phyloP scores from a whole-genome alignment of 306 rosid genomes.

The Vachellia pachyceras region DNA sequence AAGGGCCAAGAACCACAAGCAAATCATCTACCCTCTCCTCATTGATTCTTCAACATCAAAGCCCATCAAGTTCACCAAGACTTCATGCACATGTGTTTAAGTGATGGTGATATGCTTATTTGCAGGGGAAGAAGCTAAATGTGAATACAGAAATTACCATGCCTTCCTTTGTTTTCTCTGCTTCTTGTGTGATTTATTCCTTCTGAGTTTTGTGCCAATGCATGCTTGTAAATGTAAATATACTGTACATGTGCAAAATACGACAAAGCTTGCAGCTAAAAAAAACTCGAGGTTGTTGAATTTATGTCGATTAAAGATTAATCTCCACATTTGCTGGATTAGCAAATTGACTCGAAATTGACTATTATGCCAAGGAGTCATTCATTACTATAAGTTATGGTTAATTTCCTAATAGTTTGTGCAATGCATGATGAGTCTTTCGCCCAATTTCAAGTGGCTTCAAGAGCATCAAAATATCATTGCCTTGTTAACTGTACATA shows the following conservation, averaged over 20 bases:
- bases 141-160: conserved; percentile 11
- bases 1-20: conserved; percentile 63
- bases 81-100: conserved; percentile 64
- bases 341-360: neutral
- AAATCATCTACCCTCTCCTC: conserved; percentile 65
- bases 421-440: too few relatives aligned
- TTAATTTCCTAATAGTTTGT: neutral
- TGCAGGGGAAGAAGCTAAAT: conserved; percentile 21
- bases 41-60: conserved; percentile 63
- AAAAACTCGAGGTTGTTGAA: neutral
- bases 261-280: neutral
- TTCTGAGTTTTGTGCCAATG: conserved; percentile 40
- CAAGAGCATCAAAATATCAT: too few relatives aligned
- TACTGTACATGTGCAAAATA: neutral
- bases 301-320: neutral
- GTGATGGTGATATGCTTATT: conserved; percentile 3
- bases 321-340: neutral
- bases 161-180: neutral
- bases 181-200: conserved; percentile 23
- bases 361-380: neutral
- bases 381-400: neutral
- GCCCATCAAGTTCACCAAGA: conserved; percentile 70
- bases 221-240: conserved; percentile 30
- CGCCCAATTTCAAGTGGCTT: too few relatives aligned
- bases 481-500: too few relatives aligned